Base-by-base conservation (phyloP, 2,329 filamentous ascomycete species). In the Penicillium sp. region DNA sequence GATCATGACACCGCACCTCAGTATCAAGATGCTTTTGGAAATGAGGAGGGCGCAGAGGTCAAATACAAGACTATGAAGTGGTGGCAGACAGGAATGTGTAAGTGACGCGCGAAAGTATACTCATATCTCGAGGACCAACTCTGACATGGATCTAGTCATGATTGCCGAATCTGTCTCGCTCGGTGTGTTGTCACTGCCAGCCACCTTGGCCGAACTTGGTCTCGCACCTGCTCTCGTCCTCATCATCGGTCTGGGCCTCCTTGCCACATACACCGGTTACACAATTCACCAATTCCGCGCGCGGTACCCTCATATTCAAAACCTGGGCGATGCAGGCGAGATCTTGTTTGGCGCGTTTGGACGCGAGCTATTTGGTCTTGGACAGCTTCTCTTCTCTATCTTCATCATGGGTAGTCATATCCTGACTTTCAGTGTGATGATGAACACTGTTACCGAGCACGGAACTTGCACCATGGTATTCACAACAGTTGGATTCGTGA, bases 361-460 rank as follows among this genome's bases (percentile, higher is more conserved):
- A 1, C 81, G 84, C 54, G 84, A 88, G 67, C 60, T 90, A 22
- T 78, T 88, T 42, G 85, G 85, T 22, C 72, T 77, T 54, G 85
- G 83, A 61, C 86, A 88, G 61, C 73, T 81, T 2, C 71, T 89
- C 22, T 84, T 89, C 69, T 77, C 89, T 29, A 76, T 87, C 57
- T 88, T 90, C 73, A 82, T 88, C 57, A 85, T 87, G 71, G 86
- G 81, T 31, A 87, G 85, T n/a, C 88, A 90, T 71, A 80, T 88
- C 52, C 73, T 89, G 58, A 88, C 86, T 0, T 88, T 88, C 59
- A 81, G 81, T 31, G 85, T 89, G 62, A 87, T 87, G 68, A 82
- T 89, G 71, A 85, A 85, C 61, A 84, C 80, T 48, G 75, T 90
- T 38, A 85, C 84, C 11, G 72, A 83, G 2, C 80, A 87, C 56